phyloP scores from a whole-genome alignment of 768 basidiomycete genomes.

The Auricularia cornea region DNA sequence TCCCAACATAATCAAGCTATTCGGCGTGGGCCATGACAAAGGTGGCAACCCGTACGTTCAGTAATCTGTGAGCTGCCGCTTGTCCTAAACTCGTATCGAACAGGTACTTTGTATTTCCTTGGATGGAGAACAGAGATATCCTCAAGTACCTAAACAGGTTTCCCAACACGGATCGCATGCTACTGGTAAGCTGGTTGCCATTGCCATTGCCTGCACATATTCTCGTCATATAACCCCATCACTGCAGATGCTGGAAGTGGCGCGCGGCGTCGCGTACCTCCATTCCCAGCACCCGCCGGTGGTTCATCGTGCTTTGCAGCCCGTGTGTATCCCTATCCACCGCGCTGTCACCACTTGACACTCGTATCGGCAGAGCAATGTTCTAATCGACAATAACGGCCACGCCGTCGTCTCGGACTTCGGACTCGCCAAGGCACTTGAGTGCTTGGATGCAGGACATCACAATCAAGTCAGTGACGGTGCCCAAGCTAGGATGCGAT shows the following conservation, averaged over 20 bases:
- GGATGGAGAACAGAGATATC: neutral
- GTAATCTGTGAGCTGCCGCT: too few species aligned
- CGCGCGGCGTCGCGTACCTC: neutral
- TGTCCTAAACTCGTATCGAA: too few species aligned
- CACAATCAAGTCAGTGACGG: neutral
- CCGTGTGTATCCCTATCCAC: neutral
- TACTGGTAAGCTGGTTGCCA: too few species aligned
- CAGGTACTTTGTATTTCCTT: neutral
- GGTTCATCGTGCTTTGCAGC: neutral
- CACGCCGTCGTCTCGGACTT: neutral
- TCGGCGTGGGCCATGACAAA: neutral
- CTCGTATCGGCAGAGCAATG: neutral
- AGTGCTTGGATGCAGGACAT: neutral
- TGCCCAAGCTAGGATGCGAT: neutral
- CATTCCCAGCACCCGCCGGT: neutral
- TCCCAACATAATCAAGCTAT: neutral
- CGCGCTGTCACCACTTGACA: too few species aligned
- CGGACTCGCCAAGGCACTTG: neutral
- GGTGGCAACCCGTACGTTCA: too few species aligned
- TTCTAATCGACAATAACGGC: neutral
- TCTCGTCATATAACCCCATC: too few species aligned
- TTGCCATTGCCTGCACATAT: too few species aligned
- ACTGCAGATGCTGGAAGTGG: neutral
- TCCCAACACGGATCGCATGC: neutral
- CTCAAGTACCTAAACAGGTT: neutral